Evolutionary conservation across 805 yeast species (phyloP).

Genomic region (Wickerhamiella shivajii): DNA sequence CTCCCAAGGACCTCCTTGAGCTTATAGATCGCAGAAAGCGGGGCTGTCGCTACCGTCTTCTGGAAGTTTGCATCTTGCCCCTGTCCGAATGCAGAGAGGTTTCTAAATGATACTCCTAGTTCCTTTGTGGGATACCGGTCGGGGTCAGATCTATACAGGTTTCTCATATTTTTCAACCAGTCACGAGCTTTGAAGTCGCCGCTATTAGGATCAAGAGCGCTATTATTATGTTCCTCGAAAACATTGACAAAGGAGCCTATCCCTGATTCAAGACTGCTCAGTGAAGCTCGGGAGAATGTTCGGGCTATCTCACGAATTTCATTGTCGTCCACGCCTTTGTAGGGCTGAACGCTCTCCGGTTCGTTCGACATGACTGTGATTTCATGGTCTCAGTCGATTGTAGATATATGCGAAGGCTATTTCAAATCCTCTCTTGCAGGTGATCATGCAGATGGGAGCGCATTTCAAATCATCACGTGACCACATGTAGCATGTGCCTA

Average conservation of each 20-base stretch:
- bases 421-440: too few relatives aligned
- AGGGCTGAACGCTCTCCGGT: neutral
- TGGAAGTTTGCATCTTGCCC: slow-evolving; percentile 51
- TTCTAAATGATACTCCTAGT: slow-evolving; percentile 46
- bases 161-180: slow-evolving; percentile 51
- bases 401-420: too few relatives aligned
- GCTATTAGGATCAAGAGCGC: slow-evolving; percentile 42
- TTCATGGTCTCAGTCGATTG: too few relatives aligned
- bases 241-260: neutral
- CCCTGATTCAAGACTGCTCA: too few relatives aligned
- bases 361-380: neutral
- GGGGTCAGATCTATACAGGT: slow-evolving; percentile 38
- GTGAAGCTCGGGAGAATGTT: neutral
- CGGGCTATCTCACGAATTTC: neutral
- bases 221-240: slow-evolving; percentile 16
- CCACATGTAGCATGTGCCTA: too few relatives aligned
- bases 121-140: slow-evolving; percentile 44
- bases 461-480: too few relatives aligned
- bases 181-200: slow-evolving; percentile 40
- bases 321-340: neutral
- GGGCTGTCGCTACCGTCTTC: slow-evolving; percentile 36
- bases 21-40: slow-evolving; percentile 16
- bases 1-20: neutral
- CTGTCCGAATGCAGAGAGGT: slow-evolving; percentile 48
- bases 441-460: too few relatives aligned